Evolutionary conservation across 2,329 filamentous ascomycete genomes (phyloP).

Genomic region (Geoglossum cookeanum): DNA sequence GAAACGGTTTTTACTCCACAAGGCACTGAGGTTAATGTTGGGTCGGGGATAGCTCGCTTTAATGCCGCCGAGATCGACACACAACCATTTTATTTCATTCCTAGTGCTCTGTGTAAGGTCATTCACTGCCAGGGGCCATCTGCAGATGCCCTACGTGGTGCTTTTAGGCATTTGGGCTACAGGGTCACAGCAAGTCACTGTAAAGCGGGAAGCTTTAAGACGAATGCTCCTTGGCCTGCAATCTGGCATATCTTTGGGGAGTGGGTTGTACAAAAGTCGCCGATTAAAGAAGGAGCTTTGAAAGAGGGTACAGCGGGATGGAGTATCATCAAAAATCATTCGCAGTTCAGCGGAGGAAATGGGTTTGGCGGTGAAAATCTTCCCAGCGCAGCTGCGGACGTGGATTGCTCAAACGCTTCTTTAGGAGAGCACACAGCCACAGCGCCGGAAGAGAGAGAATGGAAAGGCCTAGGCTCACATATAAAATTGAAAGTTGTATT

Average conservation of each 20-base stretch:
- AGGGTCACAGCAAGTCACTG: slow-evolving; percentile 71
- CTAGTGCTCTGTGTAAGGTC: slow-evolving; percentile 53
- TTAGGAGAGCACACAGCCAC: background rate
- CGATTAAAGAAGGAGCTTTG: slow-evolving; percentile 54
- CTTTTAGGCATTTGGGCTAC: slow-evolving; percentile 64
- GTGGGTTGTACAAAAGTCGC: slow-evolving; percentile 66
- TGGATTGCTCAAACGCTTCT: background rate
- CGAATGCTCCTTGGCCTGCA: slow-evolving; percentile 73
- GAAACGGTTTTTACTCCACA: slow-evolving; percentile 31
- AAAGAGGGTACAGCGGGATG: slow-evolving; percentile 52
- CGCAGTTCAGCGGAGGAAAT: background rate
- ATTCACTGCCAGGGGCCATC: slow-evolving; percentile 64
- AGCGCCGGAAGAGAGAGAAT: background rate
- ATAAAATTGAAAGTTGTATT: slow-evolving; percentile 49
- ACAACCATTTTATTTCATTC: slow-evolving; percentile 73
- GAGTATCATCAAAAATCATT: slow-evolving; percentile 38
- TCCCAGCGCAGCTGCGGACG: background rate
- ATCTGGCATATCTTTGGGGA: slow-evolving; percentile 90
- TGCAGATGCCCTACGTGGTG: slow-evolving; percentile 63
- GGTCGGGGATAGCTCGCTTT: slow-evolving; percentile 73
- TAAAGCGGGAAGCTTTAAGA: slow-evolving; percentile 78
- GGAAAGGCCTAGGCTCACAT: background rate
- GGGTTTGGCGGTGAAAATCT: background rate
- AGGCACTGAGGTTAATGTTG: slow-evolving; percentile 36
- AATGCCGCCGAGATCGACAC: slow-evolving; percentile 46